These are phyloP conservation scores for Hymenoscyphus fructigenus DNA, from an alignment of 2,329 filamentous ascomycete species.

Conservation along the genomic window DNA sequence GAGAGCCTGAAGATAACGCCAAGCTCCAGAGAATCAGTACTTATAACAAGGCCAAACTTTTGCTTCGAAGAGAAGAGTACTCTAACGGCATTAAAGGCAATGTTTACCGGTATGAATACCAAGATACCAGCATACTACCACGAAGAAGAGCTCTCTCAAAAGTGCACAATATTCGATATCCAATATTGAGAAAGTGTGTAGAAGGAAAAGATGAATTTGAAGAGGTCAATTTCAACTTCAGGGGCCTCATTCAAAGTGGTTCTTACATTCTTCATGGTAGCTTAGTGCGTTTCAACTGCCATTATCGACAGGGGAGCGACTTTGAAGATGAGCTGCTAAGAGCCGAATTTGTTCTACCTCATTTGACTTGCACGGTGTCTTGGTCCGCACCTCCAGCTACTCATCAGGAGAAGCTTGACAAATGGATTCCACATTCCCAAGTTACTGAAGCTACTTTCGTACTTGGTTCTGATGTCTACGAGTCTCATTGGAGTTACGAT, in stretches of 20 bases:
- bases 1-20: conserved; percentile 44
- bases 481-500: conserved; percentile 49
- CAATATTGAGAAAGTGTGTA: conserved; percentile 47
- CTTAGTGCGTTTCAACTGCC: conserved; percentile 52
- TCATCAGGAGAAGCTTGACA: conserved; percentile 50
- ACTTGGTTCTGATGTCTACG: conserved; percentile 51
- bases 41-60: conserved; percentile 47
- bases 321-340: conserved; percentile 56
- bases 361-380: conserved; percentile 53
- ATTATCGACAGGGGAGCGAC: conserved; percentile 53
- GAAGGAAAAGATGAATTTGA: conserved; percentile 46
- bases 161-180: conserved; percentile 38
- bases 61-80: conserved; percentile 36
- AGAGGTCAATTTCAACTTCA: conserved; percentile 50
- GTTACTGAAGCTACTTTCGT: conserved; percentile 55
- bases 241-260: conserved; percentile 52
- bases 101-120: conserved; percentile 51
- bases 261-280: conserved; percentile 54
- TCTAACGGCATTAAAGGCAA: conserved; percentile 42
- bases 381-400: conserved; percentile 53
- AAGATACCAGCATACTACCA: conserved; percentile 34
- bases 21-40: conserved; percentile 46
- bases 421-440: conserved; percentile 54
- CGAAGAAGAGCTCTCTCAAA: conserved; percentile 24
- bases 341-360: conserved; percentile 52